These are phyloP conservation scores for Candida neerlandica DNA, from an alignment of 1,139 yeast species.

Conservation along the genomic window DNA sequence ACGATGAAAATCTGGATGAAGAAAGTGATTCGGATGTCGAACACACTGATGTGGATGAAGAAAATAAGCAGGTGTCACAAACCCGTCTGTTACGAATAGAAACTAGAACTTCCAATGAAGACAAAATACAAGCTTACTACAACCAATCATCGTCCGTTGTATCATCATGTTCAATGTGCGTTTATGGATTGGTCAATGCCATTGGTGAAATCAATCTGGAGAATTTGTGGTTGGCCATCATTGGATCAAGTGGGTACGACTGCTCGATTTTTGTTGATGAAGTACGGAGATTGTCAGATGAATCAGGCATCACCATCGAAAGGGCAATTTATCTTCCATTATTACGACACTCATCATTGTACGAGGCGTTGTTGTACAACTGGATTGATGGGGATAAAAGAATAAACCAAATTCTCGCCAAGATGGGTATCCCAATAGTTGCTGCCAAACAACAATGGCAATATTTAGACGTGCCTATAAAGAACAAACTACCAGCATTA, in stretches of 20 bases:
- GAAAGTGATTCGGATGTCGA: conserved; percentile 24
- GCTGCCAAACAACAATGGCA: conserved; percentile 93
- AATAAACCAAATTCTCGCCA: conserved; percentile 88
- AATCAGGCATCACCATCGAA: conserved; percentile 68
- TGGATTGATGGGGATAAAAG: conserved; percentile 83
- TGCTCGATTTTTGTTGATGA: conserved; percentile 51
- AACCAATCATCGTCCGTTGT: conserved; percentile 79
- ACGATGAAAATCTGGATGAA: conserved; percentile 23
- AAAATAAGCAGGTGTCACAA: conserved; percentile 36
- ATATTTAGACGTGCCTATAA: conserved; percentile 81
- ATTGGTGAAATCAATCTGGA: conserved; percentile 65
- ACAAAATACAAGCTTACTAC: conserved; percentile 70
- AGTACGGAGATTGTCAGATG: conserved; percentile 75
- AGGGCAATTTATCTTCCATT: conserved; percentile 85
- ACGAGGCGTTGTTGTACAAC: conserved; percentile 85
- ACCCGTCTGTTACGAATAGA: conserved; percentile 31
- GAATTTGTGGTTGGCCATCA: conserved; percentile 81
- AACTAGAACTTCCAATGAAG: conserved; percentile 52
- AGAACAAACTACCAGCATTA: conserved; percentile 69
- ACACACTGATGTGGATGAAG: conserved; percentile 26
- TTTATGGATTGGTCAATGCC: conserved; percentile 76
- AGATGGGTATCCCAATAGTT: conserved; percentile 90
- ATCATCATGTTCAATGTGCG: conserved; percentile 75
- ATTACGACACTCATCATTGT: conserved; percentile 89
- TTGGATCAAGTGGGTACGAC: conserved; percentile 58